Evolutionary conservation across 352 stramenopile species (phyloP).

Genomic region (Phytophthora lateralis): DNA sequence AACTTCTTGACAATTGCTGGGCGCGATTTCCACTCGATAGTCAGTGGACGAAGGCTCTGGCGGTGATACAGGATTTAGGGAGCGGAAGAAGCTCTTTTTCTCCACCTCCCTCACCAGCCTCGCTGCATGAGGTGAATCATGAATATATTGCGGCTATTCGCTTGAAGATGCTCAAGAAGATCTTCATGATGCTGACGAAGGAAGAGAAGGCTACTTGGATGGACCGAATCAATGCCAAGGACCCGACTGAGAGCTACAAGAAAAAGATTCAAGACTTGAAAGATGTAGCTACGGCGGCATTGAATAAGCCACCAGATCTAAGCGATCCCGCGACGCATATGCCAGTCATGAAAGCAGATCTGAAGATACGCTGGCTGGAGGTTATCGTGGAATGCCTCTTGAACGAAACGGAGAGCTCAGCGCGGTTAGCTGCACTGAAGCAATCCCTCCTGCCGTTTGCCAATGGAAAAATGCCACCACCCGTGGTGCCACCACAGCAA

Average conservation of each 20-base stretch:
- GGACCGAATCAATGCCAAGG: slow-evolving; percentile 54
- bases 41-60: slow-evolving; percentile 54
- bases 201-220: slow-evolving; percentile 60
- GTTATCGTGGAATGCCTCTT: slow-evolving; percentile 45
- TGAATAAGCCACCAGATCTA: slow-evolving; percentile 20
- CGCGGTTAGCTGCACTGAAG: slow-evolving; percentile 50
- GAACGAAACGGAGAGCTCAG: slow-evolving; percentile 49
- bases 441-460: slow-evolving; percentile 58
- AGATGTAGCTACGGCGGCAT: slow-evolving; percentile 7
- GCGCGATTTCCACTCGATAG: slow-evolving; percentile 38
- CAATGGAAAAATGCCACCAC: slow-evolving; percentile 37
- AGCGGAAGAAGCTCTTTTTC: slow-evolving; percentile 7
- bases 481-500: slow-evolving; percentile 10
- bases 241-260: slow-evolving; percentile 47
- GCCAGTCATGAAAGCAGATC: slow-evolving; percentile 46
- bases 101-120: neutral
- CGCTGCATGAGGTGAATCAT: slow-evolving; percentile 17
- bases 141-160: slow-evolving; percentile 40
- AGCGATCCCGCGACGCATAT: slow-evolving; percentile 44
- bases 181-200: slow-evolving; percentile 58
- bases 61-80: slow-evolving; percentile 48
- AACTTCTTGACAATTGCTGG: slow-evolving; percentile 50
- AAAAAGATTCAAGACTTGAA: slow-evolving; percentile 35
- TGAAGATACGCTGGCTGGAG: slow-evolving; percentile 73
- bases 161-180: slow-evolving; percentile 54